These are phyloP conservation scores for Golubevia pallescens DNA, from an alignment of 1,284 basidiomycete genomes.

Conservation along the genomic window DNA sequence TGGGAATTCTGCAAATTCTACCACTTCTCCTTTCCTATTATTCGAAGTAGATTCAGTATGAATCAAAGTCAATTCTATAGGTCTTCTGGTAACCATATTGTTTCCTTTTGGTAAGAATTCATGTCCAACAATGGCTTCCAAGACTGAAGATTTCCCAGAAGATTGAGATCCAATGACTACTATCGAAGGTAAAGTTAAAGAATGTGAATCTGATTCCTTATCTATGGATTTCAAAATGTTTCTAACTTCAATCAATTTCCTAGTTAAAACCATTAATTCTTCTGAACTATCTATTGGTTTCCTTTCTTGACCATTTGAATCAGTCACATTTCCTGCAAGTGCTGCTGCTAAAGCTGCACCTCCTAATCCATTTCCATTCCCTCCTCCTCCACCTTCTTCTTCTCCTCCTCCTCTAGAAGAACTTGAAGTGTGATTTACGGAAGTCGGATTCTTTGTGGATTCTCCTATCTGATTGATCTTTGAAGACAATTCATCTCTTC, in stretches of 20 bases:
- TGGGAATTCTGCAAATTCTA: conserved; percentile 93
- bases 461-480: not conserved
- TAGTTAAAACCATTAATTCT: conserved; percentile 59
- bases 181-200: conserved; percentile 96
- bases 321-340: conserved; percentile 13
- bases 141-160: conserved; percentile 94
- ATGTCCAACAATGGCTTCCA: conserved; percentile 96
- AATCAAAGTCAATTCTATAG: conserved; percentile 95
- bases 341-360: conserved; percentile 25
- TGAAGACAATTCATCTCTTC: not conserved
- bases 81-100: conserved; percentile 98
- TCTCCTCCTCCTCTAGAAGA: no score
- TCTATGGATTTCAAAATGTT: conserved; percentile 62
- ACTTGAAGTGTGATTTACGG: no score
- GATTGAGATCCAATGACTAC: conserved; percentile 98
- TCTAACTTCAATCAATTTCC: conserved; percentile 61
- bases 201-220: conserved; percentile 24
- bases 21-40: conserved; percentile 69
- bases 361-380: conserved; percentile 7
- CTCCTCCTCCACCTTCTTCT: not conserved
- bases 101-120: conserved; percentile 98
- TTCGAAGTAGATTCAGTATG: conserved; percentile 75
- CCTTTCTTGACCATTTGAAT: not conserved
- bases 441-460: no score
- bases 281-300: conserved; percentile 23